These are phyloP conservation scores for Chondrus crispus DNA, from an alignment of 23 red algal genomes.

Conservation along the genomic window DNA sequence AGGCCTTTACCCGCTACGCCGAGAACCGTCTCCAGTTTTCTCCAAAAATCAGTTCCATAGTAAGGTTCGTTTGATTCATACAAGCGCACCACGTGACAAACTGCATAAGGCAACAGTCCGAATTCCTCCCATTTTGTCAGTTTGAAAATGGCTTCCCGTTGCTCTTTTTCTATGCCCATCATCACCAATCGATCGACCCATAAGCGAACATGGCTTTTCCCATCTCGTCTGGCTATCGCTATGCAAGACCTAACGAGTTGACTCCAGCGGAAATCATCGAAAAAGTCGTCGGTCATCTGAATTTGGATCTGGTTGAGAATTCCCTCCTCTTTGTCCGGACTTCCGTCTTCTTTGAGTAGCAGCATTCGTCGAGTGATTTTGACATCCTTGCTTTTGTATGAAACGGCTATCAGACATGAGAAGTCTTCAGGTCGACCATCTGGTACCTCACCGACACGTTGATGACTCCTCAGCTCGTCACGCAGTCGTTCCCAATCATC, in stretches of 20 bases:
- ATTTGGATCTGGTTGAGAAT: neutral
- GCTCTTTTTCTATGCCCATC: neutral
- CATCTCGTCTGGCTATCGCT: neutral
- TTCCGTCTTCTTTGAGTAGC: neutral
- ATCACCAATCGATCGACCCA: neutral
- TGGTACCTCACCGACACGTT: neutral
- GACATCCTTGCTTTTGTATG: neutral
- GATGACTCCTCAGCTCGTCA: neutral
- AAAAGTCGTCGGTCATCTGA: neutral
- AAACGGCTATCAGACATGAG: neutral
- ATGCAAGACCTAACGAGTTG: neutral
- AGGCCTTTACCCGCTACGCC: neutral
- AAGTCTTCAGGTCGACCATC: neutral
- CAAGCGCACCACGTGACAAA: neutral
- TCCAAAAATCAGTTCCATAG: neutral
- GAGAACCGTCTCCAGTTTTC: neutral
- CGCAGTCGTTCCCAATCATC: neutral
- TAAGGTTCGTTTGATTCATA: neutral
- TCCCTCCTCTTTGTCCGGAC: neutral
- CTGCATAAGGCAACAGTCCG: neutral
- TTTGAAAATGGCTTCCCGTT: neutral
- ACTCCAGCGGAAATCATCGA: constrained; percentile 15
- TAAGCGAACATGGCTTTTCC: neutral
- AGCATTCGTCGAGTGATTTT: neutral
- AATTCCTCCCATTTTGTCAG: neutral